A percentile compares a stretch with the other conserved stretches of the same genome.
phyloP scores from a whole-genome alignment of 2,329 filamentous ascomycete species.

The Pseudopithomyces chartarum region DNA sequence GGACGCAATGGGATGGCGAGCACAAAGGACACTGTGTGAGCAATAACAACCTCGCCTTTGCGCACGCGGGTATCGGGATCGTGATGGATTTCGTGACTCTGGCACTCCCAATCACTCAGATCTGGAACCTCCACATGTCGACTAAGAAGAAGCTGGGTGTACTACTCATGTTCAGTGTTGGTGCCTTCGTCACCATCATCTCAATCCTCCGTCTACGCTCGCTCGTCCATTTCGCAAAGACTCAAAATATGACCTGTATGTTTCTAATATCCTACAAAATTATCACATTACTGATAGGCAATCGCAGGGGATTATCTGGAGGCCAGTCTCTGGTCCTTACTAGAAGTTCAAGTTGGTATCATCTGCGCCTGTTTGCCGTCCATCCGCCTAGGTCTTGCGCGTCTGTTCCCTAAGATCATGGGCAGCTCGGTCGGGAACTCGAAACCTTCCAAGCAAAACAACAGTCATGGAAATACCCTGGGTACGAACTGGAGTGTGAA shows the following conservation, averaged over 20 bases:
- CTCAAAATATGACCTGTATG: slow-evolving; percentile 41
- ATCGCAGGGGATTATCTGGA: slow-evolving; percentile 35
- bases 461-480: background rate
- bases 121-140: slow-evolving; percentile 33
- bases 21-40: slow-evolving; percentile 37
- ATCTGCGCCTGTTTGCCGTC: slow-evolving; percentile 50
- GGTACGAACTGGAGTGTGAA: background rate
- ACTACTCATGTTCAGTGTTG: slow-evolving; percentile 43
- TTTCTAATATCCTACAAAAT: slow-evolving; percentile 1
- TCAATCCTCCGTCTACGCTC: slow-evolving; percentile 49
- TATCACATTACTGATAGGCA: background rate
- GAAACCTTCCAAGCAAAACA: background rate
- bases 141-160: slow-evolving; percentile 43
- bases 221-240: slow-evolving; percentile 48
- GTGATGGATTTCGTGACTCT: slow-evolving; percentile 30
- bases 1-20: slow-evolving; percentile 35
- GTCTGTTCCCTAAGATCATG: slow-evolving; percentile 34
- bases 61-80: slow-evolving; percentile 38
- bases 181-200: slow-evolving; percentile 48
- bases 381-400: slow-evolving; percentile 40
- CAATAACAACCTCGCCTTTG: slow-evolving; percentile 36
- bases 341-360: slow-evolving; percentile 49
- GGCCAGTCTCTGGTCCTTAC: slow-evolving; percentile 43
- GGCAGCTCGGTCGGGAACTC: slow-evolving; percentile 18
- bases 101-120: slow-evolving; percentile 36